phyloP scores from a whole-genome alignment of 768 basidiomycete genomes.

The Clavaria fumosa region DNA sequence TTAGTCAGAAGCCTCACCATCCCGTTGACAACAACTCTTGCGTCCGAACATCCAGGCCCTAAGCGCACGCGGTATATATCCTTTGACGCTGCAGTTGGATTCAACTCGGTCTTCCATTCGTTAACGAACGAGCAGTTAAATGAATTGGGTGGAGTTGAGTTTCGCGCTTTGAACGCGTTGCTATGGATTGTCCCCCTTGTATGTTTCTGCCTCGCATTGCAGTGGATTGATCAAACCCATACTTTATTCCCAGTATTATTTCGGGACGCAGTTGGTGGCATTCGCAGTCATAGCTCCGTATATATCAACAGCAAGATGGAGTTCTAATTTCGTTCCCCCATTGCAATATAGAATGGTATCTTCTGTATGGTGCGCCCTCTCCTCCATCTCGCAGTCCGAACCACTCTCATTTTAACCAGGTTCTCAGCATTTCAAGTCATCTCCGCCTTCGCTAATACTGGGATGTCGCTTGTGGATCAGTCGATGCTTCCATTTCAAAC shows the following conservation, averaged over 20 bases:
- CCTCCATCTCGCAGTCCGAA: not conserved
- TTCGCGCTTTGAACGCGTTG: conserved; percentile 64
- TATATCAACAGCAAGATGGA: conserved; percentile 47
- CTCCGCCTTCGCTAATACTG: conserved; percentile 82
- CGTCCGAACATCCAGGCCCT: conserved; percentile 28
- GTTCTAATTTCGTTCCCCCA: conserved; percentile 41
- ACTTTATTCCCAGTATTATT: conserved; percentile 46
- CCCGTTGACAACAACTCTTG: conserved; percentile 49
- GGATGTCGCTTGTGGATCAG: conserved; percentile 72
- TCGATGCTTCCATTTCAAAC: conserved; percentile 87
- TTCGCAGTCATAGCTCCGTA: conserved; percentile 75
- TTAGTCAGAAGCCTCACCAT: conserved; percentile 63
- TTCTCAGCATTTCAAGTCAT: conserved; percentile 74
- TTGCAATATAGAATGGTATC: conserved; percentile 37
- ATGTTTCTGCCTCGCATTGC: conserved; percentile 18
- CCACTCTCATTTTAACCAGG: conserved; percentile 26
- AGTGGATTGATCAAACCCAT: conserved; percentile 4
- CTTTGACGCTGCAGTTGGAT: conserved; percentile 74
- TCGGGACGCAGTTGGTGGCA: conserved; percentile 49
- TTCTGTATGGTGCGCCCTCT: conserved; percentile 55
- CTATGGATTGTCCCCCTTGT: conserved; percentile 70
- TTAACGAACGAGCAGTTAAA: conserved; percentile 74
- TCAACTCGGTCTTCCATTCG: conserved; percentile 57
- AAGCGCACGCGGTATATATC: conserved; percentile 64
- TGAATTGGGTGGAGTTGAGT: conserved; percentile 90